These are phyloP conservation scores for Phaeomoniella chlamydospora DNA, from an alignment of 2,329 filamentous ascomycete genomes.

Conservation along the genomic window DNA sequence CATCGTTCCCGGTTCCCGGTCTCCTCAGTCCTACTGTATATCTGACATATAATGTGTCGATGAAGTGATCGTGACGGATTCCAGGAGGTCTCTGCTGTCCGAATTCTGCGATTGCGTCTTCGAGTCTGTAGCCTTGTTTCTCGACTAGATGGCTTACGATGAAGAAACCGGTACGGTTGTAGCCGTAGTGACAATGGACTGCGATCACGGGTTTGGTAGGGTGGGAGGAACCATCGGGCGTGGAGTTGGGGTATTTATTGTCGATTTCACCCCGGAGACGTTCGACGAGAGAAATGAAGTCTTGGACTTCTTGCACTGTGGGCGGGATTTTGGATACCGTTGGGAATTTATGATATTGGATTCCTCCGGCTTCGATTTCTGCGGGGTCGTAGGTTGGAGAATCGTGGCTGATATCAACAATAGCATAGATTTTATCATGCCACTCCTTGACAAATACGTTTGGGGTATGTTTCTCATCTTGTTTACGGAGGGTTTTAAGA, in stretches of 20 bases:
- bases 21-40: slow-evolving; percentile 45
- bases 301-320: slow-evolving; percentile 41
- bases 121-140: slow-evolving; percentile 53
- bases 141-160: slow-evolving; percentile 86
- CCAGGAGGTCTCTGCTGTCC: slow-evolving; percentile 59
- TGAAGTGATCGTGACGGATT: slow-evolving; percentile 79
- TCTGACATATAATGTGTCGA: slow-evolving; percentile 67
- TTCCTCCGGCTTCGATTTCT: slow-evolving; percentile 49
- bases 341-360: slow-evolving; percentile 73
- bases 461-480: slow-evolving; percentile 71
- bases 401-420: slow-evolving; percentile 86
- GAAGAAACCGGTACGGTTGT: slow-evolving; percentile 87
- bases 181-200: slow-evolving; percentile 92
- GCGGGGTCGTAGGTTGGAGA: slow-evolving; percentile 76
- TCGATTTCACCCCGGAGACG: slow-evolving; percentile 35
- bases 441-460: slow-evolving; percentile 54
- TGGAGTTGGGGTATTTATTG: slow-evolving; percentile 15
- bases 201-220: slow-evolving; percentile 45
- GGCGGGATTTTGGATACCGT: slow-evolving; percentile 88
- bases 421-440: slow-evolving; percentile 52
- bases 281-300: slow-evolving; percentile 46
- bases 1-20: too few relatives aligned
- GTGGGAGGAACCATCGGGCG: not conserved
- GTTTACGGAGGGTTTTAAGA: slow-evolving; percentile 85
- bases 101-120: slow-evolving; percentile 70